Percentiles rank a stretch among this genome's conserved stretches.
Evolutionary conservation across 805 yeast species (phyloP).

Genomic region (Komagataella phaffii): DNA sequence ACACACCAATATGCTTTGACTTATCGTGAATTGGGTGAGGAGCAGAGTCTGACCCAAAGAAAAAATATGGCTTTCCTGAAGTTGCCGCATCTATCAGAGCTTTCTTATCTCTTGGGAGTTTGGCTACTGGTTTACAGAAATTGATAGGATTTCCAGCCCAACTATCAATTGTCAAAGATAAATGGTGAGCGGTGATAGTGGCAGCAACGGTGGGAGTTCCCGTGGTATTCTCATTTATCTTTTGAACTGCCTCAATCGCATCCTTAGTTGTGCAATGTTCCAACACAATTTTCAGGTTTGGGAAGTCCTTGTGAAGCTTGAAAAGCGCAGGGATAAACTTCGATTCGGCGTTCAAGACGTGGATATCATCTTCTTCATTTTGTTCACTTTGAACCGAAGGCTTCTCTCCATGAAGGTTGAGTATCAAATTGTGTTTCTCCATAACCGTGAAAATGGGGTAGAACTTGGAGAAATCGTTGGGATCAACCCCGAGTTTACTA

Average conservation of each 20-base stretch:
- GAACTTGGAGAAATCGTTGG: slow-evolving; percentile 78
- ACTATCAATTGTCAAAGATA: slow-evolving; percentile 75
- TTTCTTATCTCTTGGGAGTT: slow-evolving; percentile 70
- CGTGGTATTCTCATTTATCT: slow-evolving; percentile 36
- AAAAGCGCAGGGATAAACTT: slow-evolving; percentile 79
- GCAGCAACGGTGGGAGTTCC: slow-evolving; percentile 56
- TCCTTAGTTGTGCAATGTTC: slow-evolving; percentile 93
- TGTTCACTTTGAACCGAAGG: slow-evolving; percentile 35
- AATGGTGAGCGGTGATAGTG: slow-evolving; percentile 91
- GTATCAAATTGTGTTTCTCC: slow-evolving; percentile 64
- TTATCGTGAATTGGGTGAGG: slow-evolving; percentile 86
- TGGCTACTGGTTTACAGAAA: slow-evolving; percentile 97
- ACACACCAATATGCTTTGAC: slow-evolving; percentile 65
- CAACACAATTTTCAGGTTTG: slow-evolving; percentile 70
- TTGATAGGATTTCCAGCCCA: slow-evolving; percentile 97
- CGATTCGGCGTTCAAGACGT: slow-evolving; percentile 89
- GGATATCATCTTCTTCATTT: slow-evolving; percentile 51
- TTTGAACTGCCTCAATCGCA: slow-evolving; percentile 67
- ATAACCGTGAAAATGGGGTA: slow-evolving; percentile 85
- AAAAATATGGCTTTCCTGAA: slow-evolving; percentile 82
- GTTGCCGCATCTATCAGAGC: slow-evolving; percentile 82
- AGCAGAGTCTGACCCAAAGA: slow-evolving; percentile 97
- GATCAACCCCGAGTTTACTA: slow-evolving; percentile 83
- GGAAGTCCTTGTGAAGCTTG: slow-evolving; percentile 72
- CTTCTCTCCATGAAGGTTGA: slow-evolving; percentile 93